These are phyloP conservation scores for Pyrenopolyporus hunteri DNA, from an alignment of 495 filamentous ascomycete species.

Conservation along the genomic window DNA sequence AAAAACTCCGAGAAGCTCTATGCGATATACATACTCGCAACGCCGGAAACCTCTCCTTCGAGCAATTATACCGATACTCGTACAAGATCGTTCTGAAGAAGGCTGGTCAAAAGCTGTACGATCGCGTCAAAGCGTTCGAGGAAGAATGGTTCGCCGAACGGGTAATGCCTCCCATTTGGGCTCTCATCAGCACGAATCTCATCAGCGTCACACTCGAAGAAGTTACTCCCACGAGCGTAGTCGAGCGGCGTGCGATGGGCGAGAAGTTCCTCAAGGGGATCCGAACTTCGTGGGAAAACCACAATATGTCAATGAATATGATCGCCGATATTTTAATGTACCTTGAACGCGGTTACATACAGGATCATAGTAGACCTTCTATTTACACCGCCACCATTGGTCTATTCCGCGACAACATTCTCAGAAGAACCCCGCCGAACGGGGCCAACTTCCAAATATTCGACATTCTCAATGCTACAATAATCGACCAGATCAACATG, in stretches of 20 bases:
- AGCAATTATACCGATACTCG: constrained; percentile 93
- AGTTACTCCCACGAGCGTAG: constrained; percentile 62
- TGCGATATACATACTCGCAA: constrained; percentile 90
- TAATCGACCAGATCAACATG: constrained; percentile 90
- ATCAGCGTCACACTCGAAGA: constrained; percentile 53
- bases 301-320: constrained; percentile 95
- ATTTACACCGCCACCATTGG: constrained; percentile 86
- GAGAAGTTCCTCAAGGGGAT: constrained; percentile 82
- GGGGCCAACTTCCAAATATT: constrained; percentile 61
- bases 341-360: constrained; percentile 84
- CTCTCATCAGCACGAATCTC: constrained; percentile 66
- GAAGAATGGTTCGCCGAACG: constrained; percentile 74
- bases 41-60: constrained; percentile 88
- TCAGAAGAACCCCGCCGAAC: constrained; percentile 55
- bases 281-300: constrained; percentile 81
- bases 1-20: constrained; percentile 71
- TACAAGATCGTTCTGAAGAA: constrained; percentile 94
- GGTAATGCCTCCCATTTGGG: constrained; percentile 67
- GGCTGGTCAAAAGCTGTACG: constrained; percentile 83
- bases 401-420: constrained; percentile 82
- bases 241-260: constrained; percentile 78
- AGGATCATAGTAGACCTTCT: constrained; percentile 72
- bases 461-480: constrained; percentile 75
- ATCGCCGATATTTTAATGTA: constrained; percentile 98
- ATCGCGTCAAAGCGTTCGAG: constrained; percentile 78